These are phyloP conservation scores for Mortierella sp. DNA, from an alignment of 371 early-diverging fungal species.

Conservation along the genomic window DNA sequence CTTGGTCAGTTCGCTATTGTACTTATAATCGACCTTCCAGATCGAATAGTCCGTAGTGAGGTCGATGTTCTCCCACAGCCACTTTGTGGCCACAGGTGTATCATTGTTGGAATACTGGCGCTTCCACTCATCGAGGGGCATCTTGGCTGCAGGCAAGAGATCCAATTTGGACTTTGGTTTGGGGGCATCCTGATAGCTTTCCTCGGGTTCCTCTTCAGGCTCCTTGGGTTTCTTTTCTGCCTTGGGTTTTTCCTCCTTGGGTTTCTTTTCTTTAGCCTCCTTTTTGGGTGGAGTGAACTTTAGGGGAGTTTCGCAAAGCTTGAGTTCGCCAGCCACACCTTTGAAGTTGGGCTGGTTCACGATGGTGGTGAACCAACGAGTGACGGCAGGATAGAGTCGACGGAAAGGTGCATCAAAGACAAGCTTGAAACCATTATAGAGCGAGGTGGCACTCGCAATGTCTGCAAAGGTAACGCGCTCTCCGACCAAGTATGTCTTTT, in stretches of 20 bases:
- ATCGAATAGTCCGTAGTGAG: conserved; percentile 83
- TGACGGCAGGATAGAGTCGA: conserved; percentile 80
- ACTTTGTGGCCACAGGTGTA: conserved; percentile 86
- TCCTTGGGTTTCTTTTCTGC: conserved; percentile 52
- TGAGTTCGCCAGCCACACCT: conserved; percentile 76
- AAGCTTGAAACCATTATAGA: conserved; percentile 71
- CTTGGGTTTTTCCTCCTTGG: conserved; percentile 56
- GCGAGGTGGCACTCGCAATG: conserved; percentile 72
- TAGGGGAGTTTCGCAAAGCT: conserved; percentile 67
- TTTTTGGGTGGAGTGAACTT: conserved; percentile 60
- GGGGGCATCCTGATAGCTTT: conserved; percentile 73
- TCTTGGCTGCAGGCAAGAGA: conserved; percentile 82
- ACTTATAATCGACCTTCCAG: conserved; percentile 89
- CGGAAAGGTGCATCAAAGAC: conserved; percentile 76
- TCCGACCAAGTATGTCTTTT: conserved; percentile 90
- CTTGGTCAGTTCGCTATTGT: conserved; percentile 83
- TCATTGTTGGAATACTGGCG: conserved; percentile 96
- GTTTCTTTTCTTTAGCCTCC: conserved; percentile 61
- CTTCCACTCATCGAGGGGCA: conserved; percentile 93
- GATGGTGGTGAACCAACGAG: conserved; percentile 88
- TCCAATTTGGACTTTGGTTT: conserved; percentile 93
- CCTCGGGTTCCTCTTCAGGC: conserved; percentile 65
- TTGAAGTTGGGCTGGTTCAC: conserved; percentile 85
- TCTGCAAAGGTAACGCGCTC: conserved; percentile 93
- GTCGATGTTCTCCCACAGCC: conserved; percentile 93